phyloP scores from a whole-genome alignment of 148 eudicot species.

The Nepenthes mirabilis region DNA sequence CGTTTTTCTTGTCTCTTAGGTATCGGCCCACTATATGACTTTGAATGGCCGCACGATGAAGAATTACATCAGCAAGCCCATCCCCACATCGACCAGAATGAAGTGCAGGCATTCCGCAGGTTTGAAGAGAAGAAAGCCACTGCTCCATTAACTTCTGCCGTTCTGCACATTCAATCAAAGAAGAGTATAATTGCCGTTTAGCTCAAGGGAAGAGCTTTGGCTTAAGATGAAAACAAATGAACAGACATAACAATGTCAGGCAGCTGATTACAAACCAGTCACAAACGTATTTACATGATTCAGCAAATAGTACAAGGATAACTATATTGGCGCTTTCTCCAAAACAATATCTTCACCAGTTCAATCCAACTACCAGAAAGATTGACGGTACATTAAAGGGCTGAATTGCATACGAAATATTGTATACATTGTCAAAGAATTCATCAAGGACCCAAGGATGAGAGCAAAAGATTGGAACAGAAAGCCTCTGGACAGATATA shows the following conservation, averaged over 20 bases:
- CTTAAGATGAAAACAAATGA: background rate
- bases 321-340: background rate
- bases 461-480: no score
- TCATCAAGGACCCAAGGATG: no score
- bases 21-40: no score
- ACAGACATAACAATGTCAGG: background rate
- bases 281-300: no score
- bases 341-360: background rate
- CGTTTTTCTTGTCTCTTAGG: no score
- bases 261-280: no score
- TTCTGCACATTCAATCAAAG: slow-evolving; percentile 22
- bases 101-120: slow-evolving; percentile 13
- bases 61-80: slow-evolving; percentile 2
- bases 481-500: no score
- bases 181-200: background rate
- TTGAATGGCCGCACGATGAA: background rate
- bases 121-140: slow-evolving; percentile 39
- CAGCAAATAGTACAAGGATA: no score
- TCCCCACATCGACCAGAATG: background rate
- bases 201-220: background rate
- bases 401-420: no score
- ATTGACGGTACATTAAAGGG: no score
- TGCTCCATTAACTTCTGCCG: slow-evolving; percentile 31
- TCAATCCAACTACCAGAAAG: background rate
- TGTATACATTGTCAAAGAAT: no score